These are phyloP conservation scores for Russula compacta DNA, from an alignment of 768 basidiomycete genomes.

Conservation along the genomic window DNA sequence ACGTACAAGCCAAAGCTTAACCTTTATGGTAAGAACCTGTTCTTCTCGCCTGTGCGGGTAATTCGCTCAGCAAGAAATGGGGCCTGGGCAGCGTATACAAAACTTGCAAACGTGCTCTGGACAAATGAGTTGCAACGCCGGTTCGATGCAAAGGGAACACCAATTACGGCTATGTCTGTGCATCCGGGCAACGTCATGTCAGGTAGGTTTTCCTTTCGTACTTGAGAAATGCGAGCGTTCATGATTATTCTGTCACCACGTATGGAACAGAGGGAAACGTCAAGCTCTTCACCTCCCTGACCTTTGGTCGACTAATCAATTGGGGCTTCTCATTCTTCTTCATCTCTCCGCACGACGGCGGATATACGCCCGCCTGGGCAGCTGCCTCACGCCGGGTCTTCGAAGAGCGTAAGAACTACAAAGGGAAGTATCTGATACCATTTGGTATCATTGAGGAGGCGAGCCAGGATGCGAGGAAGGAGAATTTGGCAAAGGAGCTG, in stretches of 20 bases:
- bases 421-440: conserved; percentile 33
- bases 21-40: conserved; percentile 17
- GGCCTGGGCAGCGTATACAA: conserved; percentile 35
- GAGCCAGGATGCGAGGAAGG: conserved; percentile 25
- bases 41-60: not conserved
- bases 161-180: conserved; percentile 34
- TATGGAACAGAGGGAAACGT: conserved; percentile 15
- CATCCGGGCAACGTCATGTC: conserved; percentile 37
- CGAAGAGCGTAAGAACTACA: conserved; percentile 28
- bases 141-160: conserved; percentile 30
- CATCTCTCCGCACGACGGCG: conserved; percentile 27
- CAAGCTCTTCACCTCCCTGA: conserved; percentile 14
- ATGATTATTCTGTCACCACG: not conserved
- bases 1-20: conserved; percentile 13
- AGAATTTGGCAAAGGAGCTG: conserved; percentile 31
- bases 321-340: conserved; percentile 23
- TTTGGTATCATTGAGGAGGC: conserved; percentile 26
- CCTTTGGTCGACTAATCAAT: conserved; percentile 5
- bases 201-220: conserved; percentile 19
- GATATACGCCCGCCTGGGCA: conserved; percentile 33
- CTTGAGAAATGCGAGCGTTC: not conserved
- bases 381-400: conserved; percentile 31
- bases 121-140: conserved; percentile 41
- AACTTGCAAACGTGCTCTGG: conserved; percentile 44
- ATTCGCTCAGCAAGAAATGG: not conserved